phyloP scores from a whole-genome alignment of 1,139 yeast genomes.

The Saccharomyces hybrid region DNA sequence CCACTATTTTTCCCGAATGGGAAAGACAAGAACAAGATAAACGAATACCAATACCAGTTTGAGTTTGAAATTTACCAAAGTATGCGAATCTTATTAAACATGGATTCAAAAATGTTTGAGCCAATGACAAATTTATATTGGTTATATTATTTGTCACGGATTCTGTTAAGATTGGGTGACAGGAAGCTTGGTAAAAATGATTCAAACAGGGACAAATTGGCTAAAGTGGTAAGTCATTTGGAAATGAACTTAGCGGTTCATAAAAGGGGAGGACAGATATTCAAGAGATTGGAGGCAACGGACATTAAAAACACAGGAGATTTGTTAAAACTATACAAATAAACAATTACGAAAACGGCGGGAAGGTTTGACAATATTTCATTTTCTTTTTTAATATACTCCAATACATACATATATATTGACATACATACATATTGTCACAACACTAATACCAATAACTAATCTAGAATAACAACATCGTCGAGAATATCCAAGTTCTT shows the following conservation, averaged over 20 bases:
- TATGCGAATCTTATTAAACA: conserved; percentile 33
- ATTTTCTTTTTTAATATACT: background rate
- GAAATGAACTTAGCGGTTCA: background rate
- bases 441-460: background rate
- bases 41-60: conserved; percentile 36
- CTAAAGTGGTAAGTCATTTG: conserved; percentile 10
- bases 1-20: conserved; percentile 38
- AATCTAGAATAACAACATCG: background rate
- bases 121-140: conserved; percentile 38
- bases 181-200: background rate
- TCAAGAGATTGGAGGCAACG: background rate
- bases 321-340: background rate
- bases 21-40: conserved; percentile 33
- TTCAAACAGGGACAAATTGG: background rate
- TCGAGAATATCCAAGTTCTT: background rate
- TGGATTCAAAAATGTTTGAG: conserved; percentile 27
- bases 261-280: background rate
- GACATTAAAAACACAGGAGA: conserved; percentile 1
- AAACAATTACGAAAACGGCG: too few species aligned
- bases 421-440: background rate
- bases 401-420: background rate
- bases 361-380: background rate
- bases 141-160: conserved; percentile 35
- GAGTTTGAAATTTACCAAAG: conserved; percentile 42
- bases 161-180: conserved; percentile 6